Conservation (phyloP, 108 stramenopile species). For the Cyclostephanos invisitatus region DNA sequence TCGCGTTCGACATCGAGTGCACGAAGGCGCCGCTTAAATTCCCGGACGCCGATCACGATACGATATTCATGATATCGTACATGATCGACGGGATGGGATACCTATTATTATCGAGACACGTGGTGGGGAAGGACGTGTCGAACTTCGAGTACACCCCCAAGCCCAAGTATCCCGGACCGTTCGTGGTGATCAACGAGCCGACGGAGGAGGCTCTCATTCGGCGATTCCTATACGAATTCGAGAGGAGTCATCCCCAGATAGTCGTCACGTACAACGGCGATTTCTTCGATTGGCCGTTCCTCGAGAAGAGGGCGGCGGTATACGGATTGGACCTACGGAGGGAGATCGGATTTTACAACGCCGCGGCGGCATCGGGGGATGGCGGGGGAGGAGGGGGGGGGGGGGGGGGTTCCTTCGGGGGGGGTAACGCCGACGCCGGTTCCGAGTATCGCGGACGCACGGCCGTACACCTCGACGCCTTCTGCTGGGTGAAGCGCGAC, state of each 20-base stretch:
- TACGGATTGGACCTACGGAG: conserved; percentile 89
- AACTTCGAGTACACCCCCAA: conserved; percentile 99
- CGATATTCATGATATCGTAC: conserved; percentile 99
- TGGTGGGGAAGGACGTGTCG: conserved; percentile 91
- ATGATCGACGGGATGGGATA: conserved; percentile 96
- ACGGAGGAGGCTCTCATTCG: conserved; percentile 83
- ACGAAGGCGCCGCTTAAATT: conserved; percentile 98
- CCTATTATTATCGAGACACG: conserved; percentile 84
- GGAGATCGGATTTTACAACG: conserved; percentile 82
- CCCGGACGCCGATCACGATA: conserved; percentile 93
- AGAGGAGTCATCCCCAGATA: conserved; percentile 87
- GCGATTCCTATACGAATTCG: conserved; percentile 88
- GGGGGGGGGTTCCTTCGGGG: conserved; percentile 9
- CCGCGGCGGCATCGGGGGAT: conserved; percentile 48
- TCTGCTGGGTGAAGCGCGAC: conserved; percentile 98
- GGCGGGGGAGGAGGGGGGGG: conserved; percentile 23
- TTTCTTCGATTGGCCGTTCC: conserved; percentile 99
- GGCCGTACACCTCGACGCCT: conserved; percentile 95
- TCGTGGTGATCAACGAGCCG: conserved; percentile 91
- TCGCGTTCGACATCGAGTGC: conserved; percentile 99
- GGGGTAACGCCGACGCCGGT: conserved; percentile 16
- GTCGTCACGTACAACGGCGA: conserved; percentile 99
- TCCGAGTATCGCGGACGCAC: conserved; percentile 81
- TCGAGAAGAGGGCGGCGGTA: conserved; percentile 79
- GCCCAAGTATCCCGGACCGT: conserved; percentile 95